Conservation (phyloP, 2,329 filamentous ascomycete genomes). For the Cytospora paraplurivora region DNA sequence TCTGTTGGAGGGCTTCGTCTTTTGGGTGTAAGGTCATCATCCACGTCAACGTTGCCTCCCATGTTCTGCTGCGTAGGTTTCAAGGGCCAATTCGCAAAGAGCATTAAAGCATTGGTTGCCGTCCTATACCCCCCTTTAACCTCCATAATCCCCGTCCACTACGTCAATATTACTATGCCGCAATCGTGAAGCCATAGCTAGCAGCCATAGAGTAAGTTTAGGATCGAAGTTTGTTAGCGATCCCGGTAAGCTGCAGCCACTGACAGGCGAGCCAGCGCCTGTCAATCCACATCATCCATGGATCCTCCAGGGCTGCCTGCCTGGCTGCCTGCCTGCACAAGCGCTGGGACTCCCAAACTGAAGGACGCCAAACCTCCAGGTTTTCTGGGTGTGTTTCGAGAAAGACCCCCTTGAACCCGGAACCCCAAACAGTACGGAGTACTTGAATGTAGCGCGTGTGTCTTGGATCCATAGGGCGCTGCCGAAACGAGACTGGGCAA, state of each 20-base stretch:
- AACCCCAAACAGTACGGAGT: neutral
- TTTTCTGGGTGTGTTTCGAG: slow-evolving; percentile 17
- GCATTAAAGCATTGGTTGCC: neutral
- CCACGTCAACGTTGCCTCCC: neutral
- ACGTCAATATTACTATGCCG: slow-evolving; percentile 20
- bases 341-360: slow-evolving; percentile 8
- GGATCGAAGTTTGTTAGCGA: slow-evolving; percentile 5
- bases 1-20: neutral
- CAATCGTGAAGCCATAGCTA: slow-evolving; percentile 11
- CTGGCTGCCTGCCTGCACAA: slow-evolving; percentile 3
- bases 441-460: slow-evolving; percentile 19
- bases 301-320: too few relatives aligned
- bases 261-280: neutral
- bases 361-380: slow-evolving; percentile 10
- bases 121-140: neutral
- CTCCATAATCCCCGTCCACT: neutral
- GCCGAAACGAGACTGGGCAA: slow-evolving; percentile 8
- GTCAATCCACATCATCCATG: slow-evolving; percentile 21
- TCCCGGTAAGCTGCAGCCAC: slow-evolving; percentile 6
- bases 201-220: neutral
- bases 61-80: too few relatives aligned
- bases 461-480: slow-evolving; percentile 21
- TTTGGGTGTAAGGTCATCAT: neutral
- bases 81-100: too few relatives aligned
- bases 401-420: slow-evolving; percentile 11